A percentile compares a stretch with the other conserved stretches of the same genome.
Evolutionary conservation across 257 asterid species (phyloP).

Genomic region (Ballota nigra): DNA sequence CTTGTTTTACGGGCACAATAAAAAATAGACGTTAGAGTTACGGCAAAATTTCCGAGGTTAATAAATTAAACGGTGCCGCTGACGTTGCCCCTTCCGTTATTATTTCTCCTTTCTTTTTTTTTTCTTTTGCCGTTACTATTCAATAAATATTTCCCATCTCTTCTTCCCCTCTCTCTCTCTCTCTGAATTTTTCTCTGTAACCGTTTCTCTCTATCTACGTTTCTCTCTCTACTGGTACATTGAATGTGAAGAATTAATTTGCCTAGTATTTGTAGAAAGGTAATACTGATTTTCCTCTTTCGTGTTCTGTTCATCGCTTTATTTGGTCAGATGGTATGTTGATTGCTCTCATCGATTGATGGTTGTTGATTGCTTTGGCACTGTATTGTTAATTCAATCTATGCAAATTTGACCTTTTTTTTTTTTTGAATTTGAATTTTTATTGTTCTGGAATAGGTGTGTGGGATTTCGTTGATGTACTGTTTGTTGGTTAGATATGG

Average conservation of each 20-base stretch:
- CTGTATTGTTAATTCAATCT: background rate
- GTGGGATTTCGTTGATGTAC: background rate
- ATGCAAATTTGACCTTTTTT: background rate
- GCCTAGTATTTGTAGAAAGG: conserved; percentile 26
- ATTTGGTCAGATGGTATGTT: conserved; percentile 10
- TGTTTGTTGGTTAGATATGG: background rate
- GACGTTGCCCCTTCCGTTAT: conserved; percentile 37
- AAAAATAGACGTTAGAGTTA: conserved; percentile 44
- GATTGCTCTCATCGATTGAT: conserved; percentile 2
- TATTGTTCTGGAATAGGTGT: background rate
- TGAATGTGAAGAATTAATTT: conserved; percentile 24
- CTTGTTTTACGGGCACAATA: conserved; percentile 2
- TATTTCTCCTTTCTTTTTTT: conserved; percentile 18
- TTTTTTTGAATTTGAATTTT: no score
- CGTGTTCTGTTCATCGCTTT: background rate
- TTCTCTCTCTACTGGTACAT: conserved; percentile 11
- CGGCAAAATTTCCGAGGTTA: conserved; percentile 41
- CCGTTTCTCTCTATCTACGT: conserved; percentile 15
- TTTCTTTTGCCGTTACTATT: conserved; percentile 1
- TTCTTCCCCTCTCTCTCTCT: conserved; percentile 10
- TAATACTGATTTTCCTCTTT: background rate
- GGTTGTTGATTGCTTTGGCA: background rate
- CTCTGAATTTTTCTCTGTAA: conserved; percentile 24
- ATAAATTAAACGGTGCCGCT: conserved; percentile 32
- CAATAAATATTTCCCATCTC: conserved; percentile 26